Conservation (phyloP, 371 early-diverging fungal species). For the Caulochytrium protostelioides region DNA sequence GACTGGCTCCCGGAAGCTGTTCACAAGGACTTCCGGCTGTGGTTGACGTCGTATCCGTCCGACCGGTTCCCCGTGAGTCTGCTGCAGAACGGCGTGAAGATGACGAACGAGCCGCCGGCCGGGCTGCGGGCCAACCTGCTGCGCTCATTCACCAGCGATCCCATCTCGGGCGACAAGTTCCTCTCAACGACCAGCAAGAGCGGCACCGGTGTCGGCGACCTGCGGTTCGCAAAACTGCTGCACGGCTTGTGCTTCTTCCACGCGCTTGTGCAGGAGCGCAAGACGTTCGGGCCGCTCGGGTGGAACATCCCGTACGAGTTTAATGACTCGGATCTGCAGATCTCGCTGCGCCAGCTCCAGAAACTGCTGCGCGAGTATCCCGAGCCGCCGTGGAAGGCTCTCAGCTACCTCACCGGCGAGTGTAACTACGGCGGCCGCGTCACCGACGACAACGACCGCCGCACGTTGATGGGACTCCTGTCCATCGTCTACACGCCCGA, state of each 20-base stretch:
- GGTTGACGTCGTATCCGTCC: conserved; percentile 32
- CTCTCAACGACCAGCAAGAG: conserved; percentile 19
- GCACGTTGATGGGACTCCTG: conserved; percentile 24
- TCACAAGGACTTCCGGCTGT: conserved; percentile 27
- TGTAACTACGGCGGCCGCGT: conserved; percentile 39
- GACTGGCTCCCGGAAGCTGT: conserved; percentile 28
- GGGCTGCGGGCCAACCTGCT: conserved; percentile 28
- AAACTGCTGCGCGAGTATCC: conserved; percentile 35
- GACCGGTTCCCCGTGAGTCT: conserved; percentile 33
- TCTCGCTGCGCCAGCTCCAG: conserved; percentile 29
- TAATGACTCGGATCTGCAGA: conserved; percentile 31
- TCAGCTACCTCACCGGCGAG: conserved; percentile 33
- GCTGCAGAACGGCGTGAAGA: conserved; percentile 36
- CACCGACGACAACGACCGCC: conserved; percentile 30
- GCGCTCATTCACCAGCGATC: conserved; percentile 26
- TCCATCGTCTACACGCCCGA: conserved; percentile 22
- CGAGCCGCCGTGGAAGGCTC: conserved; percentile 30
- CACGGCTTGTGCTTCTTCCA: conserved; percentile 38
- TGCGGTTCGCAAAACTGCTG: too few species aligned
- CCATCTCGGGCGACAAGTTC: conserved; percentile 28
- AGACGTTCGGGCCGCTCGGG: conserved; percentile 37
- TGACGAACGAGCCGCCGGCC: conserved; percentile 38
- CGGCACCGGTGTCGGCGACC: conserved; percentile 19
- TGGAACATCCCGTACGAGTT: conserved; percentile 42
- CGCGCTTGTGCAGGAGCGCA: conserved; percentile 31